Percentiles rank a stretch among this genome's conserved stretches.
These are phyloP conservation scores for Syzygium jambos DNA, from an alignment of 345 rosid genomes.

Conservation along the genomic window DNA sequence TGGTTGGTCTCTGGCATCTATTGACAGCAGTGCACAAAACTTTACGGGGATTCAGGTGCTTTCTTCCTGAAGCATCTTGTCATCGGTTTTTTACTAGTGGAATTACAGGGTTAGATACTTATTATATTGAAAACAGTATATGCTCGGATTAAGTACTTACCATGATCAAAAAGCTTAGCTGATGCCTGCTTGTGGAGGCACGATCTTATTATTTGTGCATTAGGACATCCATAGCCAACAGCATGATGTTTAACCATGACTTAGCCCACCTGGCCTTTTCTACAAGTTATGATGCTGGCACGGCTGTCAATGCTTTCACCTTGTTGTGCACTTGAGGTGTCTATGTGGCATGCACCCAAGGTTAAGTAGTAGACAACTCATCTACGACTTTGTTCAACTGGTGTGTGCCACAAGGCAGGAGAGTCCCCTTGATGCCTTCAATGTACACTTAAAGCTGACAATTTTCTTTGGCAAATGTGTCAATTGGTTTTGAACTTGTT, in stretches of 20 bases:
- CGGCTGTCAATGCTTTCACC: background rate
- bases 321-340: background rate
- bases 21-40: slow-evolving; percentile 26
- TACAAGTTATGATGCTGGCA: background rate
- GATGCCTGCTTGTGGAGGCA: background rate
- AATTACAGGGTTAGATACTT: background rate
- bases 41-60: background rate
- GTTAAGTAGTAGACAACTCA: background rate
- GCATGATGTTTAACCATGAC: background rate
- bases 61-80: background rate
- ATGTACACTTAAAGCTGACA: background rate
- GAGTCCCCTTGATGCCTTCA: background rate
- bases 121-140: background rate
- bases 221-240: background rate
- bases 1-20: slow-evolving; percentile 85
- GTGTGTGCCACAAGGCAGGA: background rate
- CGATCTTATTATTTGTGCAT: background rate
- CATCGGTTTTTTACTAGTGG: background rate
- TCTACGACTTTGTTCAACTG: background rate
- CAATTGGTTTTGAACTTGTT: background rate
- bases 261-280: background rate
- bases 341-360: background rate
- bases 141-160: background rate
- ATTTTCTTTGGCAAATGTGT: background rate
- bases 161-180: background rate